These are phyloP conservation scores for Aspergillus steynii DNA, from an alignment of 495 filamentous ascomycete genomes.

Conservation along the genomic window DNA sequence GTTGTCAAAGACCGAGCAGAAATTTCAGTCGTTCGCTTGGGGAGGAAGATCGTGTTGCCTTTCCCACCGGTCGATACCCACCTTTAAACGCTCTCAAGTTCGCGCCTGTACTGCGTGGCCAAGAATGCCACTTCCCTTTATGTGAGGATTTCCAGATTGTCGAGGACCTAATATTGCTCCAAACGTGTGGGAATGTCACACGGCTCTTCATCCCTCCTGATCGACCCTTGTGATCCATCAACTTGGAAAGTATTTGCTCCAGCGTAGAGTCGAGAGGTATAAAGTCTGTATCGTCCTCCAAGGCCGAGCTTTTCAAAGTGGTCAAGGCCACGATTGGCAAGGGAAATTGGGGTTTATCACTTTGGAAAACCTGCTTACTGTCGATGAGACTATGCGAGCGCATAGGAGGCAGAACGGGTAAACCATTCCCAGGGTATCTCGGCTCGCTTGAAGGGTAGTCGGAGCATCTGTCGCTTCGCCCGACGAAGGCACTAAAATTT, in stretches of 20 bases:
- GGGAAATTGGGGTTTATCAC: slow-evolving; percentile 11
- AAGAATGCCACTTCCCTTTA: not conserved
- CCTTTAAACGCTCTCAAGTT: not conserved
- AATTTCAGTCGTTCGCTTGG: not conserved
- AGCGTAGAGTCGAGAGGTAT: slow-evolving; percentile 26
- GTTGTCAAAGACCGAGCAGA: not conserved
- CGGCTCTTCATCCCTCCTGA: not conserved
- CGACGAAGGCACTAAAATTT: slow-evolving; percentile 28
- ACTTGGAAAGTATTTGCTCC: slow-evolving; percentile 18
- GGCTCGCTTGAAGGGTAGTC: not conserved
- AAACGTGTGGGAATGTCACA: not conserved
- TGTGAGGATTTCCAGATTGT: not conserved
- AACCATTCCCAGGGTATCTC: slow-evolving; percentile 28
- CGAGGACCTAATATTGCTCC: not conserved
- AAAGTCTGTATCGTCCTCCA: slow-evolving; percentile 19
- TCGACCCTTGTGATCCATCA: slow-evolving; percentile 12
- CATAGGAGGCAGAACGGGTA: slow-evolving; percentile 27
- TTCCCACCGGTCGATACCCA: not conserved
- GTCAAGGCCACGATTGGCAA: slow-evolving; percentile 19
- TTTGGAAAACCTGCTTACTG: slow-evolving; percentile 23
- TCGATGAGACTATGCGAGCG: slow-evolving; percentile 28
- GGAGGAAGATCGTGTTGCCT: not conserved
- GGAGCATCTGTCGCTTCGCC: slow-evolving; percentile 18
- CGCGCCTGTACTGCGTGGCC: not conserved
- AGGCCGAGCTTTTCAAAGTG: slow-evolving; percentile 11